Percentiles rank a stretch among this genome's conserved stretches.
These are phyloP conservation scores for Zygosaccharomyces sapae DNA, from an alignment of 1,139 yeast species.

Conservation along the genomic window DNA sequence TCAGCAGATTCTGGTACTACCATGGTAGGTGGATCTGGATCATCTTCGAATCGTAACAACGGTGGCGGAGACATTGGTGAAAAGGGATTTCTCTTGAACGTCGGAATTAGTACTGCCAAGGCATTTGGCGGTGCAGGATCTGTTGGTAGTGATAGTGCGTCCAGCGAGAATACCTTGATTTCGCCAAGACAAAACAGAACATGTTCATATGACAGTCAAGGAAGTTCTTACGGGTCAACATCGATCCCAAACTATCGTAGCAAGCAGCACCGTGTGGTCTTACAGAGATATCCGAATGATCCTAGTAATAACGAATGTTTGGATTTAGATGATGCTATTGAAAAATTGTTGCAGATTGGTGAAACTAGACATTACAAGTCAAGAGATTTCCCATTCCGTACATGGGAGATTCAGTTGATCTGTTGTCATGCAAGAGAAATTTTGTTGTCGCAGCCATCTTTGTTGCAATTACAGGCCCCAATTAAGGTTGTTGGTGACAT, in stretches of 20 bases:
- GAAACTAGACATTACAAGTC: slow-evolving; percentile 27
- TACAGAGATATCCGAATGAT: slow-evolving; percentile 33
- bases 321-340: slow-evolving; percentile 34
- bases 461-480: slow-evolving; percentile 73
- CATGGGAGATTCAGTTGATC: slow-evolving; percentile 58
- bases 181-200: slow-evolving; percentile 12
- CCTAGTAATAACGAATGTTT: slow-evolving; percentile 28
- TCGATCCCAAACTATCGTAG: slow-evolving; percentile 20
- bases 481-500: slow-evolving; percentile 85
- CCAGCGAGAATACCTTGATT: slow-evolving; percentile 12
- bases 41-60: too few species aligned
- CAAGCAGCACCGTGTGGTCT: slow-evolving; percentile 19
- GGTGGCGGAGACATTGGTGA: background rate
- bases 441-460: slow-evolving; percentile 71
- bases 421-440: slow-evolving; percentile 65
- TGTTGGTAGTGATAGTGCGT: slow-evolving; percentile 14
- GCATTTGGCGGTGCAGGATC: slow-evolving; percentile 16
- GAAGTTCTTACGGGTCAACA: slow-evolving; percentile 15
- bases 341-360: slow-evolving; percentile 31
- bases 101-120: slow-evolving; percentile 15
- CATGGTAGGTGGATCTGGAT: slow-evolving; percentile 8
- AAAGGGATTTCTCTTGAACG: slow-evolving; percentile 9
- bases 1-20: slow-evolving; percentile 14
- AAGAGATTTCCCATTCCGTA: slow-evolving; percentile 37
- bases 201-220: slow-evolving; percentile 5